Base-by-base conservation (phyloP, 495 filamentous ascomycete genomes). In the Podospora anserina region DNA sequence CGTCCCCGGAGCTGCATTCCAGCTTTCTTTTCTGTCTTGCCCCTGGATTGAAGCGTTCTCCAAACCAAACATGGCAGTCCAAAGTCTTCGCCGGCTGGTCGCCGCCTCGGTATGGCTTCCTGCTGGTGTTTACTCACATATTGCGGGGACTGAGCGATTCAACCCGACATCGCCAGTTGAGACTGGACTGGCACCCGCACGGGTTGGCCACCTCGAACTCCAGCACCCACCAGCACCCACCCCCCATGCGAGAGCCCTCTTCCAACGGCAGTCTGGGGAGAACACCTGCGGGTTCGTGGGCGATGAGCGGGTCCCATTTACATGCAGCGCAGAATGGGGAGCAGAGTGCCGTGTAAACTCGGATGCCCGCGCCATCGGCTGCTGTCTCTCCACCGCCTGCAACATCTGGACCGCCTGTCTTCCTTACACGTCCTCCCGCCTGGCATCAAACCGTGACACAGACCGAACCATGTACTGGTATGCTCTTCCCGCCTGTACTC, bases 381-480 rank as follows among this genome's bases (percentile, higher is more conserved):
- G 70, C 70, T 71, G 70, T 39, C 34, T 62, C 59, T 57, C 63
- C 5, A 58, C 54, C 23, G 26, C 16, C 6, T 68, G 66, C 61
- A 63, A 63, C 28, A 68, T 68, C 60, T 63, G n/a, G 15, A 63
- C 60, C 15, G 60, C 66, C n/a, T 68, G 66, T 49, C 23, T 68
- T 27, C 60, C 60, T 0, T 68, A 68, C 32, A 18, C 49, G 1
- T 68, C 66, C 5, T 68, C 66, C 16, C 20, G 23, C 11, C 9
- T 16, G 2, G n/a, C 32, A 13, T 11, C 28, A 1, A 68, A 60
- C 18, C 2, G 3, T 0, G 6, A 71, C 64, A 28, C 11, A 49
- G 70, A 71, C 32, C 9, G 64, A 39, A 71, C 70, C 18, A 58
- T 58, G 53, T 64, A 68, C 60, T 71, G 69, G 69, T 70, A 67